Conservation (phyloP, 2,329 filamentous ascomycete species). For the Ophiosphaerella herpotricha region DNA sequence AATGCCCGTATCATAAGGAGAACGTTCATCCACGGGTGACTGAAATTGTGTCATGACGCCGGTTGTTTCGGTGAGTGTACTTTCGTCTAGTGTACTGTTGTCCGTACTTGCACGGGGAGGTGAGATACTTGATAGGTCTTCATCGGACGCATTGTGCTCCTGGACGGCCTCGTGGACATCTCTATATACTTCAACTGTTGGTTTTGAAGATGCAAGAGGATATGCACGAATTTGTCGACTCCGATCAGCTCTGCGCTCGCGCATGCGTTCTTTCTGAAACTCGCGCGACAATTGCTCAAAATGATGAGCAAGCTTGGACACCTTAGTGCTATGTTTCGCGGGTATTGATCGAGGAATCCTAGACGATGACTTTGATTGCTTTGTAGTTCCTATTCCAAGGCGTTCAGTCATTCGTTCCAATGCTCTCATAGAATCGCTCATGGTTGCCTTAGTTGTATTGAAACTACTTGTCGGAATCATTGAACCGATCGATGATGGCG, state of each 20-base stretch:
- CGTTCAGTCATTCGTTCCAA: slow-evolving; percentile 76
- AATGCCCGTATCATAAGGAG: slow-evolving; percentile 15
- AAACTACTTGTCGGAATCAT: slow-evolving; percentile 19
- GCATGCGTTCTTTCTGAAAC: slow-evolving; percentile 91
- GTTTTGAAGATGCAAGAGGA: slow-evolving; percentile 89
- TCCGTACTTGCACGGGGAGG: slow-evolving; percentile 40
- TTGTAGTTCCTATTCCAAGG: slow-evolving; percentile 68
- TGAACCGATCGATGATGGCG: slow-evolving; percentile 17
- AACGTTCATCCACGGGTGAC: slow-evolving; percentile 42
- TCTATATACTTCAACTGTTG: slow-evolving; percentile 93
- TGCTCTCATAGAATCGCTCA: slow-evolving; percentile 45
- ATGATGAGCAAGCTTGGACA: slow-evolving; percentile 90
- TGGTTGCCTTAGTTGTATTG: slow-evolving; percentile 30
- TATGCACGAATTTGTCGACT: slow-evolving; percentile 78
- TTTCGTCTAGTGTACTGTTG: slow-evolving; percentile 45
- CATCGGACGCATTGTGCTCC: slow-evolving; percentile 70
- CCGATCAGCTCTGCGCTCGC: slow-evolving; percentile 81
- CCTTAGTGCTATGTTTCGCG: slow-evolving; percentile 68
- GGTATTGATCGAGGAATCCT: slow-evolving; percentile 83
- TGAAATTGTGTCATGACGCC: slow-evolving; percentile 37
- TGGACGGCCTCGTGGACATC: slow-evolving; percentile 92
- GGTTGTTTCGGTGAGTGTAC: slow-evolving; percentile 39
- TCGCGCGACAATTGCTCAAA: slow-evolving; percentile 97
- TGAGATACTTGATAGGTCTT: slow-evolving; percentile 56
- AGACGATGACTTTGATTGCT: slow-evolving; percentile 65